These are phyloP conservation scores for Forsythia suspensa DNA, from an alignment of 257 asterid genomes.

Conservation along the genomic window DNA sequence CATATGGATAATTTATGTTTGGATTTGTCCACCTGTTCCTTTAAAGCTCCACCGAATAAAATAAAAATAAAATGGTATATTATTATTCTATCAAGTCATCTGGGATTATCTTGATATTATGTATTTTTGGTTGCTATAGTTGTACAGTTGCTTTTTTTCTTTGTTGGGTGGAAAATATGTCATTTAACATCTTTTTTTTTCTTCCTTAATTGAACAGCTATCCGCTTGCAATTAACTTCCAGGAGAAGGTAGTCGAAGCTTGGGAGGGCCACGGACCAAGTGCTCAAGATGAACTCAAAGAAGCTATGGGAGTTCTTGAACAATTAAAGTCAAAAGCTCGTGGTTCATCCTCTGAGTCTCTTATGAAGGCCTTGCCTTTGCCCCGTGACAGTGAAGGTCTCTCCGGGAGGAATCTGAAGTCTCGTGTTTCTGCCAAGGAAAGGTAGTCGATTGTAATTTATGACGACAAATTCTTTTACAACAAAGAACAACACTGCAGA, in stretches of 20 bases:
- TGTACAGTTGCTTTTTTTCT: not conserved
- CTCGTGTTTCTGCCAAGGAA: conserved; percentile 24
- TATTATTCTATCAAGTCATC: not conserved
- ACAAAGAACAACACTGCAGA: not conserved
- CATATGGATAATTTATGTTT: not conserved
- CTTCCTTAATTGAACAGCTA: conserved; percentile 54
- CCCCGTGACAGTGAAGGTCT: conserved; percentile 22
- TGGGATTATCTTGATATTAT: not conserved
- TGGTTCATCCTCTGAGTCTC: conserved; percentile 39
- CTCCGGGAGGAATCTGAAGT: conserved; percentile 14
- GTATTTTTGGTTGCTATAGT: not conserved
- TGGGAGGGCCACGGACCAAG: conserved; percentile 80
- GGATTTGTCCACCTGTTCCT: not conserved
- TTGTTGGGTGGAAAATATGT: not conserved
- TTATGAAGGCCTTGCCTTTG: conserved; percentile 55
- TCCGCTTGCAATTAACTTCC: conserved; percentile 71
- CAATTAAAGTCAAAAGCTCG: conserved; percentile 61
- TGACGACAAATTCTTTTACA: not conserved
- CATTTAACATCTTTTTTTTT: not conserved
- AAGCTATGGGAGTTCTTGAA: conserved; percentile 62
- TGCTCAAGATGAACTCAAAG: conserved; percentile 69
- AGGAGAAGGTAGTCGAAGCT: conserved; percentile 81
- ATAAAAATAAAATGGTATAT: not conserved
- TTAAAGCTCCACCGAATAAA: not conserved
- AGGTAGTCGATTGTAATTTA: conserved; percentile 14